Evolutionary conservation across 352 stramenopile genomes (phyloP), one percentile per base, ranked within the genome.

Genomic region (Aphanomyces euteiches): DNA sequence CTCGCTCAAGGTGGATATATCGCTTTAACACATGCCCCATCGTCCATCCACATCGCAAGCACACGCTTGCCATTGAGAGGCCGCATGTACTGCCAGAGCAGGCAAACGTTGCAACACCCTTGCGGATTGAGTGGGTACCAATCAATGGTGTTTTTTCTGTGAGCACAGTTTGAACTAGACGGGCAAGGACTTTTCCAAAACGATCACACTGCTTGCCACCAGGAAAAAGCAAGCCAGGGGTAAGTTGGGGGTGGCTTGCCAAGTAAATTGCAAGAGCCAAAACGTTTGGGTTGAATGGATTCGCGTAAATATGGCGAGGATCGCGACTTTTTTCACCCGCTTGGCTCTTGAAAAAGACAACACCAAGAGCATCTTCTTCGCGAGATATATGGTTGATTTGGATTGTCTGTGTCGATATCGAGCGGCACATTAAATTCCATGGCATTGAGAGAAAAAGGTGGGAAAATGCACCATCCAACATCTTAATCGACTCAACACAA

Each of bases 51-150:
- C 61, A 71, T 3, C 69, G 69, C 17, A 72, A 60, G 15, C 41
- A 71, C 4, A 71, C 58, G 45, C 59, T 65, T 10, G 37, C 45
- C 47, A 58, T 66, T 10, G 71, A 75, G 28, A 3, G 63, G 0
- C 47, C 54, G 50, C 28, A 53, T 8, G 63, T 74, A 34, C 43
- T 64, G 3, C 50, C 61, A 67, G 56, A 69, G 45, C 65, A 72
- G 1, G 66, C 10, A 48, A 70, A 73, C 39, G 72, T 73, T 1
- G 72, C 67, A 12, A 73, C 47, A 4, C 65, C 56, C 57, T 75
- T 75, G 3, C 64, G 34, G 40, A 75, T 69, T n/a, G 57, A 66
- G 53, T 66, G 38, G 7, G 57, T 66, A 66, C 57, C 57, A 48
- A 66, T 66, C 15, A n/a, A 12, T 1, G 17, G 8, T 28, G 1